Conservation (phyloP, 1,284 basidiomycete genomes). For the Marasmius sp. region DNA sequence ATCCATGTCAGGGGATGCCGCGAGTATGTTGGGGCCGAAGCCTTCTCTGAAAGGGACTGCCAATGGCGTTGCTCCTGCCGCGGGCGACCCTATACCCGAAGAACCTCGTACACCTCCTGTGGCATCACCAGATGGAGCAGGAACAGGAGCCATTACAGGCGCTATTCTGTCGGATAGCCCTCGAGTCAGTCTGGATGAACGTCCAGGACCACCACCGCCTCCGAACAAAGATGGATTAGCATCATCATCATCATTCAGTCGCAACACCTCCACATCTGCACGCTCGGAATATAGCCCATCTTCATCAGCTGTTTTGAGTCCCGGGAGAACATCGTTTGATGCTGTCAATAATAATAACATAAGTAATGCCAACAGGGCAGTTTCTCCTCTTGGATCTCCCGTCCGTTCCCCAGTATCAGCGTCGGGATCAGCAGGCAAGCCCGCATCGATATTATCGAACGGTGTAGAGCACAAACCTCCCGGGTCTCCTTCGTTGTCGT, state of each 20-base stretch:
- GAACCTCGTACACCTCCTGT: conserved; percentile 9
- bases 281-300: background rate
- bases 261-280: background rate
- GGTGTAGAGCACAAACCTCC: background rate
- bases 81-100: background rate
- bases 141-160: background rate
- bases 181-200: background rate
- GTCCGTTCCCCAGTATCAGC: background rate
- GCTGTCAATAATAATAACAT: background rate
- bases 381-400: background rate
- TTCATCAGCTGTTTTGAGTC: background rate
- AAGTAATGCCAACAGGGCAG: background rate
- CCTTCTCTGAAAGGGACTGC: conserved; percentile 5
- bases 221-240: conserved; percentile 9
- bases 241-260: background rate
- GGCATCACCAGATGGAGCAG: background rate
- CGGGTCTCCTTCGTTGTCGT: background rate
- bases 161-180: background rate
- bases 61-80: background rate
- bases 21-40: conserved; percentile 18
- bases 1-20: conserved; percentile 23
- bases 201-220: background rate
- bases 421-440: background rate
- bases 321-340: background rate
- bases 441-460: background rate